Evolutionary conservation across 495 filamentous ascomycete genomes (phyloP), one percentile per base, ranked within the genome.

Genomic region (Elaphomyces granulatus): DNA sequence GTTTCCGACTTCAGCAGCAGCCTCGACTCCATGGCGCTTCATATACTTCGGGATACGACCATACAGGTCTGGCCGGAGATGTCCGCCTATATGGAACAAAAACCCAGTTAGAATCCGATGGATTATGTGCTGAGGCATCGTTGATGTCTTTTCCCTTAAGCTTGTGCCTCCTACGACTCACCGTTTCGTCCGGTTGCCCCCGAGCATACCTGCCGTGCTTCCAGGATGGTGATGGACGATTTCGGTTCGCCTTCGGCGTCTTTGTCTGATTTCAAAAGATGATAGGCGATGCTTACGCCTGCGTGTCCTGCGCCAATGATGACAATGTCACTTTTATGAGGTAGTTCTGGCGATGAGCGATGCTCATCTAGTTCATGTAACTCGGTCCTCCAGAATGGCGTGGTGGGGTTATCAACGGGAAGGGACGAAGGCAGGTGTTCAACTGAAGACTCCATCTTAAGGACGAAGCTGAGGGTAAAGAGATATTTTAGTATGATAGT

Each of bases 181-280:
- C 44, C 44, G 32, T 46, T 46, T 15, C 80, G 54, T 1, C 81
- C 81, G 8, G 81, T 84, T 23, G 81, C 81, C 4, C 81, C 81
- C 67, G 66, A 82, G 51, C 80, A 83, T 12, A 75, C 78, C 58
- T 83, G 77, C 44, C 80, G 63, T n/a, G 81, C 81, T 56, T 87
- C 81, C 4, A 87, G 60, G 72, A 85, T 75, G 3, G 83, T 66
- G 2, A 83, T 56, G 20, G 26, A 23, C 8, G 41, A 34, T 34
- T 28, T 28, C 12, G 23, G 23, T 28, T 28, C 23, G 12, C 12
- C 12, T 12, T 28, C 6, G 6, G 23, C 6, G 12, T 12, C 23
- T n/a, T n/a, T 33, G 33, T 52, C 59, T 41, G 63, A 53, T 44
- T 67, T 58, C 30, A 59, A 41, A 10, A 87, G 56, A 40, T 73